These are phyloP conservation scores for Pisolithus orientalis DNA, from an alignment of 768 basidiomycete species.

Conservation along the genomic window DNA sequence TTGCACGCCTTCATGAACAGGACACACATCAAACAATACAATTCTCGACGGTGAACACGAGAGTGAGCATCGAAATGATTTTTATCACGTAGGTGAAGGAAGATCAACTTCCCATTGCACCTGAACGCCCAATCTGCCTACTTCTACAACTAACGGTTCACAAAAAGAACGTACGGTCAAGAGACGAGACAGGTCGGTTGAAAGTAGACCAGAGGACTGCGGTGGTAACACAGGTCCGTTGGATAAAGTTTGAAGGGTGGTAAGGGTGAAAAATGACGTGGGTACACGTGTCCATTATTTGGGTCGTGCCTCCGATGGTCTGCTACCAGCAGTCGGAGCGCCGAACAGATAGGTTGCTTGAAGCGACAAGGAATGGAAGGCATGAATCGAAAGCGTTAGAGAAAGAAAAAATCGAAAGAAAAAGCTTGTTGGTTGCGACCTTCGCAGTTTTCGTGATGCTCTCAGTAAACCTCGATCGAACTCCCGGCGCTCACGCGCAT, in stretches of 20 bases:
- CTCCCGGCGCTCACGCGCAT: constrained; percentile 74
- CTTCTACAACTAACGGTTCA: constrained; percentile 3
- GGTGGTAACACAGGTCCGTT: constrained; percentile 19
- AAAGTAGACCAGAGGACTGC: constrained; percentile 18
- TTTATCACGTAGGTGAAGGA: constrained; percentile 18
- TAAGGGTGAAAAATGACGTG: constrained; percentile 21
- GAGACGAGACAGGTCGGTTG: constrained; percentile 4
- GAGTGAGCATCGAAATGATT: constrained; percentile 5
- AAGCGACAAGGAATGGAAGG: constrained; percentile 15
- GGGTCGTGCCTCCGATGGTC: constrained; percentile 5
- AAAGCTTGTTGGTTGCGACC: background rate
- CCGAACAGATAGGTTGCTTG: constrained; percentile 5
- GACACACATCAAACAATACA: constrained; percentile 1
- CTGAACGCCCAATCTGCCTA: constrained; percentile 7
- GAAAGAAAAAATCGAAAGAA: constrained; percentile 4
- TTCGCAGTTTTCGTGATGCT: background rate
- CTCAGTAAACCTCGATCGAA: constrained; percentile 60
- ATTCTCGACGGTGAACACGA: background rate
- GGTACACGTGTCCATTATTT: constrained; percentile 8
- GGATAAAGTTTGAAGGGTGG: constrained; percentile 7
- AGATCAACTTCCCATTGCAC: constrained; percentile 36
- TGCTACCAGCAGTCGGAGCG: constrained; percentile 5
- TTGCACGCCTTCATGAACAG: background rate
- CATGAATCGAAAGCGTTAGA: constrained; percentile 11
- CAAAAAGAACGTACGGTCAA: background rate